Base-by-base conservation (phyloP, 2,329 filamentous ascomycete genomes). In the Fusarium sp. region DNA sequence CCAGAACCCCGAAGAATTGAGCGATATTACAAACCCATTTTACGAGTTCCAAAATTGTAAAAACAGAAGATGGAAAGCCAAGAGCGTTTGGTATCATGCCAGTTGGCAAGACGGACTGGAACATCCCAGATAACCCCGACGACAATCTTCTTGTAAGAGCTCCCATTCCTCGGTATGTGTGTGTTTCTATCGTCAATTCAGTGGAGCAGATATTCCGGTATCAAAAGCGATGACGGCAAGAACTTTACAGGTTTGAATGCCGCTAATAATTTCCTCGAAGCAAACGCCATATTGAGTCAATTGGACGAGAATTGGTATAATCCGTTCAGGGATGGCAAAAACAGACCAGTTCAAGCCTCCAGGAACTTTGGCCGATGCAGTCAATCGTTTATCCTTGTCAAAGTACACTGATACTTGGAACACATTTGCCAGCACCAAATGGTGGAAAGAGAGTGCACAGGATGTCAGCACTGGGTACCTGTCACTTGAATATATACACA, bases 371-470 rank as follows among this genome's bases (percentile, higher is more conserved):
- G 40, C 40, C 13, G 18, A 42, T 23, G 40, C 40, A 20, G 40
- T 42, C 18, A 20, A 20, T n/a, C 40, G 40, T 23, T 20, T 42
- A 8, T 42, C 20, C n/a, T 42, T 8, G 9, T 42, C 40, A 7
- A 20, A 42, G n/a, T 42, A 80, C 8, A 84, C 88, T 17, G 85
- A 83, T 11, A 80, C 84, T 75, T 18, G 85, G 23, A 26, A 32
- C 23, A 46, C 23, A 3, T 46, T 46, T 46, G 44, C 44, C 44
- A 46, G 44, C 26, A 32, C 44, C 23, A 46, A 46, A 26, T 46
- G 23, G 12, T 46, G 44, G 44, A 26, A 20, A 30, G 44, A 46
- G 17, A 46, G 44, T 46, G 44, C 44, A 10, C 44, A 46, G 18
- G 17, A 27, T 7, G 17, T 46, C 12, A 46, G 23, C 13, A 42